Base-by-base conservation (phyloP, 345 rosid genomes). In the Eucalyptus melliodora region DNA sequence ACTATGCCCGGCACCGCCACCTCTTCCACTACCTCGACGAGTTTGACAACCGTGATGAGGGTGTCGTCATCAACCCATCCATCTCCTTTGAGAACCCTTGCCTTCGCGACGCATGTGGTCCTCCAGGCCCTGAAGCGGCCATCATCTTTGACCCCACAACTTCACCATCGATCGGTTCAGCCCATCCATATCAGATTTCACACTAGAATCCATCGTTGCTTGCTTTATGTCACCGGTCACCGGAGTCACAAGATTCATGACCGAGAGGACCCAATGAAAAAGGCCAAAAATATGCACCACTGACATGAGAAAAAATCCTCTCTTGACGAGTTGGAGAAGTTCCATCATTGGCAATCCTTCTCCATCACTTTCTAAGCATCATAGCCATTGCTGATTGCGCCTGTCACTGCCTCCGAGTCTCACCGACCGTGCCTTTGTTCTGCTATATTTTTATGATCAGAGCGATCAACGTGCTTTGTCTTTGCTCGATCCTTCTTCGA, bases 111-210 rank as follows among this genome's bases (percentile, higher is more conserved):
- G 23, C 83, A 24, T 69, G 1, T 40, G 1, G 1, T 16, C 5
- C 53, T 85, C 34, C 56, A 45, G 9, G 12, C 55, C 55, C 21
- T 8, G 2, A 47, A 47, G 37, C 19, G 55, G 87, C 55, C 19
- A 95, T 97, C 59, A 90, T 95, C 91, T 97, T 97, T 42, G 97
- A 97, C 92, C 98, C 97, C 19, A 21, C n/a, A 96, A 95, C 89
- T 86, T 92, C 65, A 97, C 97, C 27, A 53, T 11, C 1, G 72
- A 95, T 89, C 95, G 98, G 98, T 90, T 90, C 81, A 95, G 99
- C 88, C 89, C 97, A 53, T 53, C 59, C 56, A 7, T 53, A 53
- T 53, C 9, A 19, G 56, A 53, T 53, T 53, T 19, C 56, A 53
- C 9, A 17, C 91, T 40, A 59, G 53, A 17, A 19, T 53, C 95